Evolutionary conservation across 768 basidiomycete genomes (phyloP).

Genomic region (Melanogaster broomeanus): DNA sequence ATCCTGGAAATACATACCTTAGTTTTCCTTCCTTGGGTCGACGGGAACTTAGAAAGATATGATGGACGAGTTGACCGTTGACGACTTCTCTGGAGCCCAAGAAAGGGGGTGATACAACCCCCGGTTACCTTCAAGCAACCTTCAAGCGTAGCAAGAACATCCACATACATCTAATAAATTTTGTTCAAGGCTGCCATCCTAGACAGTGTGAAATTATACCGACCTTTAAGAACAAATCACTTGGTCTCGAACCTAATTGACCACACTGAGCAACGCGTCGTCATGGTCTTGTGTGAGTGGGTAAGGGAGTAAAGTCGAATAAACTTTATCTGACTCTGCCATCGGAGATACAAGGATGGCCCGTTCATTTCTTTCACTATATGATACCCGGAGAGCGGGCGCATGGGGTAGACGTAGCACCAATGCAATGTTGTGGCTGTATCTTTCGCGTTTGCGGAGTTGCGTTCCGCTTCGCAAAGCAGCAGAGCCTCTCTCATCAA

Average conservation of each 20-base stretch:
- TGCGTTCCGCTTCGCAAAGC: no score
- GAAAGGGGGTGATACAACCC: slow-evolving; percentile 62
- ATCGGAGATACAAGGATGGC: slow-evolving; percentile 13
- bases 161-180: slow-evolving; percentile 56
- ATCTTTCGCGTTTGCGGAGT: no score
- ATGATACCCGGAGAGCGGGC: neutral
- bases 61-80: slow-evolving; percentile 61
- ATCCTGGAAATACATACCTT: slow-evolving; percentile 38
- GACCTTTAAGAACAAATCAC: slow-evolving; percentile 63
- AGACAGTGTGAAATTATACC: slow-evolving; percentile 11
- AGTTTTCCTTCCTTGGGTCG: slow-evolving; percentile 4
- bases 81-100: slow-evolving; percentile 63
- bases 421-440: no score
- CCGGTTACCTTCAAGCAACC: slow-evolving; percentile 53
- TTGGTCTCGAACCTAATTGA: slow-evolving; percentile 53
- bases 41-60: slow-evolving; percentile 48
- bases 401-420: no score
- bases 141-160: slow-evolving; percentile 60
- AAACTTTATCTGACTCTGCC: slow-evolving; percentile 32
- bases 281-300: slow-evolving; percentile 39
- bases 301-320: slow-evolving; percentile 33
- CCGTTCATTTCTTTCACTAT: neutral
- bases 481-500: no score
- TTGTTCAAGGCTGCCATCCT: neutral
- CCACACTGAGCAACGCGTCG: slow-evolving; percentile 49